Base-by-base conservation (phyloP, 169 alveolate species). In the Eimeria zaria region DNA sequence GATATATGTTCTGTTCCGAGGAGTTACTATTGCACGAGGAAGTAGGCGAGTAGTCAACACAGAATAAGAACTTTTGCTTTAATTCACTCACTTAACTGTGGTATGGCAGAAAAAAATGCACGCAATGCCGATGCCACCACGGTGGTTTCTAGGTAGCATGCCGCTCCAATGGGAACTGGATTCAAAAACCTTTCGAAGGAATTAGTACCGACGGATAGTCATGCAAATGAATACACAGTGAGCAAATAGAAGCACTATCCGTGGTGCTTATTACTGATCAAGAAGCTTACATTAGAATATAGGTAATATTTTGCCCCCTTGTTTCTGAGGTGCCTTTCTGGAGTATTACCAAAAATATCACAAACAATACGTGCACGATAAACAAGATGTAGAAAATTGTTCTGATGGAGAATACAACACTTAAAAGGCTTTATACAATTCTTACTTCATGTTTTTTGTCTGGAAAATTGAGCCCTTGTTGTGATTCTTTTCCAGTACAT, bases 141-240 rank as follows among this genome's bases (percentile, higher is more conserved):
- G 64, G 95, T 97, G 74, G 96, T 97, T 2, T 96, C 96, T 60
- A 97, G 48, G 39, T 95, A 95, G 78, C 98, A 97, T n/a, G 98
- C 98, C 33, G 98, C 98, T 24, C 98, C 98, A 53, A 98, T 97
- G n/a, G 99, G 98, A 41, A 97, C 98, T 44, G 98, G 98, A 89
- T 98, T 98, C 87, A 94, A 48, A 51, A 78, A 76, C 14, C 96
- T 92, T 87, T 76, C 30, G 30, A 41, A n/a, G 7, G 20, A 41
- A 44, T 60, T 12, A 71, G 16, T 18, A 67, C 4, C 93, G 44
- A 16, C 27, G 20, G 36, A 18, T 36, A 69, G 83, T 39, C 51
- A 73, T 73, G 53, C 53, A 73, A 18, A 39, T 33, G 5, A 51
- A 67, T 9, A 88, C 69, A n/a, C 67, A 78, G 67, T n/a, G n/a